These are phyloP conservation scores for Dillenia turbinata DNA, from an alignment of 164 flowering plant genomes.

Conservation along the genomic window DNA sequence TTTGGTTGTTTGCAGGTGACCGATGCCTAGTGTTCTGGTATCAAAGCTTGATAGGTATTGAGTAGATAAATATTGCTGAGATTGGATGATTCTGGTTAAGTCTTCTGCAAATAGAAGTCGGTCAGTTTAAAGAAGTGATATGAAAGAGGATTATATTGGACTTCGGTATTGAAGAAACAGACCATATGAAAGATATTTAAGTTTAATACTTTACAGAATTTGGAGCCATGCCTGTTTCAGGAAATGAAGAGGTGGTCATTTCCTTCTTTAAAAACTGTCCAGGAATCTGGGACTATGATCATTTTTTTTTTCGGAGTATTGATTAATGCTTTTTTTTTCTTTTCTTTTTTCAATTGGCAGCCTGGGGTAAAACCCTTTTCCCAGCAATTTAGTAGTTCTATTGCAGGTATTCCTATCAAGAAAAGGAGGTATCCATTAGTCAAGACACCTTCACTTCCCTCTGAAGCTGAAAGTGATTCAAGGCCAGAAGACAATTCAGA, in stretches of 20 bases:
- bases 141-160: background rate
- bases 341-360: constrained; percentile 31
- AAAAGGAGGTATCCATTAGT: constrained; percentile 44
- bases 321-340: background rate
- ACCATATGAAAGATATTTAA: background rate
- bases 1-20: too few species aligned
- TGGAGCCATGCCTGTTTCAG: constrained; percentile 26
- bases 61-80: background rate
- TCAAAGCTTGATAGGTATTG: background rate
- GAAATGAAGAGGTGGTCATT: constrained; percentile 31
- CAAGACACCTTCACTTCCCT: constrained; percentile 31
- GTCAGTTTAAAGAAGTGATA: background rate
- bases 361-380: constrained; percentile 25
- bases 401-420: constrained; percentile 55
- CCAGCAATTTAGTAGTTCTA: constrained; percentile 31
- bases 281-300: constrained; percentile 1
- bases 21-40: too few species aligned
- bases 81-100: too few species aligned
- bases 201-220: background rate
- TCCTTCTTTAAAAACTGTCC: constrained; percentile 4
- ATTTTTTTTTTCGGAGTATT: constrained; percentile 13
- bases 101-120: background rate
- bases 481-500: constrained; percentile 12
- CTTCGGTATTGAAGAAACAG: background rate
- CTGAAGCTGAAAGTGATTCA: constrained; percentile 17